Base-by-base conservation (phyloP, 257 asterid genomes). In the Coffea eugenioides region DNA sequence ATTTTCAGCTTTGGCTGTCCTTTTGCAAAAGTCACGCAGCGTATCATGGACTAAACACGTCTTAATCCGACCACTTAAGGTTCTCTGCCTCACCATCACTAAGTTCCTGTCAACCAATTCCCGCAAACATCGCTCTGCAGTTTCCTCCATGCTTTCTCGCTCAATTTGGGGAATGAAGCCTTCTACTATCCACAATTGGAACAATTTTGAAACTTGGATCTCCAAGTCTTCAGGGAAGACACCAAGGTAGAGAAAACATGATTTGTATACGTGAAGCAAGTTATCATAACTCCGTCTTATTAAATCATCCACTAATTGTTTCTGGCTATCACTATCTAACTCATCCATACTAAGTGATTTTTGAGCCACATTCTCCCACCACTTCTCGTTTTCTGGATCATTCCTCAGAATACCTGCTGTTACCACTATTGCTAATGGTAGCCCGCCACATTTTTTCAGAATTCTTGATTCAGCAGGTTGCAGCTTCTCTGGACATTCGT, bases 401-500 rank as follows among this genome's bases (percentile, higher is more conserved):
- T 36, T 72, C 6, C 31, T 66, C 54, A 90, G 84, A 80, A 86
- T 73, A 48, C 91, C 90, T 15, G 89, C 90, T 31, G 86, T 83
- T 6, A 84, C 81, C 54, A 84, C 86, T 15, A 90, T 82, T 0
- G 94, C 85, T n/a, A 88, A 84, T 54, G 90, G 91, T 18, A 90
- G 77, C n/a, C 88, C 86, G 1, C 14, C 21, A 49, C 89, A 90
- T 51, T 56, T 75, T 23, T 7, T 16, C 0, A 79, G 80, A 10
- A 88, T 85, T 8, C 16, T 27, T 18, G 1, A 46, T 71, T 86
- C 89, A 45, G 5, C 75, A 3, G 0, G 27, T 27, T 52, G 61
- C 12, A 88, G 71, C 5, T 84, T 83, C 0, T 16, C 0, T 8
- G 84, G 90, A 52, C 70, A 84, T 3, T 56, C 64, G 0, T 75